Conservation (phyloP, 179 eudicot genomes). For the Beta lomatogona region DNA sequence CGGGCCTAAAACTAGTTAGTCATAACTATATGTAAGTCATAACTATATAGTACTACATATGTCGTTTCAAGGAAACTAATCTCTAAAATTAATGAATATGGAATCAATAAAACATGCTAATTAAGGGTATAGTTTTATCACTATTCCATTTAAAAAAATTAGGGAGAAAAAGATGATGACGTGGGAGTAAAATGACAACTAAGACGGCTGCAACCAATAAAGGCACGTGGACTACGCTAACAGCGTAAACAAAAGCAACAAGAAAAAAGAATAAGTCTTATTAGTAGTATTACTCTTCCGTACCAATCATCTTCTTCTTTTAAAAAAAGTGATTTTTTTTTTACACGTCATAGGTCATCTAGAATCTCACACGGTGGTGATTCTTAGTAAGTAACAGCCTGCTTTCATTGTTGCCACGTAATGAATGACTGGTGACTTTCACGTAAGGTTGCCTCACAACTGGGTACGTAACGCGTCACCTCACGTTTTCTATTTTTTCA, state of each 20-base stretch:
- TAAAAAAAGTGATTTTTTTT: neutral
- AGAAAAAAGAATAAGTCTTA: neutral
- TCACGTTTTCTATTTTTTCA: no score
- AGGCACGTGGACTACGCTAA: slow-evolving; percentile 18
- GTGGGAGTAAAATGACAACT: slow-evolving; percentile 1
- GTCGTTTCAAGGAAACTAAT: no score
- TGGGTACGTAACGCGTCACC: slow-evolving; percentile 13
- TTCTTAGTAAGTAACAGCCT: neutral
- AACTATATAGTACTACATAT: no score
- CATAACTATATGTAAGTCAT: no score
- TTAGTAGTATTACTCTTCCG: neutral
- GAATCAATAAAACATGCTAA: no score
- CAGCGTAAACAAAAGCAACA: neutral
- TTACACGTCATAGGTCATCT: neutral
- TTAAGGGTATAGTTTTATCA: no score
- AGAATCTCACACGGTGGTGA: slow-evolving; percentile 5
- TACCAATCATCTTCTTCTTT: neutral
- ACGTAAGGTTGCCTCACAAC: slow-evolving; percentile 5
- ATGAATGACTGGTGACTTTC: slow-evolving; percentile 13
- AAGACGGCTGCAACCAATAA: neutral
- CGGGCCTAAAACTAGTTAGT: no score
- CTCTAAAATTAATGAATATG: no score
- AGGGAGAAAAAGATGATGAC: neutral
- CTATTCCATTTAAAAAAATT: neutral
- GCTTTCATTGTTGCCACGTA: slow-evolving; percentile 13